These are phyloP conservation scores for Theobroma grandiflorum DNA, from an alignment of 441 rosid species.

Conservation along the genomic window DNA sequence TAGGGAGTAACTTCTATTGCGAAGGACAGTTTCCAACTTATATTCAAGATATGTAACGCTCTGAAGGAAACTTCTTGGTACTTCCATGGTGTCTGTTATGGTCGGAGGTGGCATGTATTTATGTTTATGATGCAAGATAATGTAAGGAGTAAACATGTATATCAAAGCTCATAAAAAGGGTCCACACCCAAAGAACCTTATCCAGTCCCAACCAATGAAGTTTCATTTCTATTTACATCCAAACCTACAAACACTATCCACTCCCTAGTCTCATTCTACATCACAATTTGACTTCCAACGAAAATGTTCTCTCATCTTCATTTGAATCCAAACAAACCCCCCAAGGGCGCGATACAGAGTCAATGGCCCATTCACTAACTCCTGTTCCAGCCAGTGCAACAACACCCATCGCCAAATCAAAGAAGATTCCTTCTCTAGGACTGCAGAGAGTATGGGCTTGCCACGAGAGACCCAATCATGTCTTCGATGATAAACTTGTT, in stretches of 20 bases:
- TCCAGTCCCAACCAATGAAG: conserved; percentile 47
- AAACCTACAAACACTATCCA: conserved; percentile 39
- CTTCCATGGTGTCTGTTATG: no score
- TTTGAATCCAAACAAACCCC: conserved; percentile 20
- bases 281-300: conserved; percentile 1
- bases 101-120: no score
- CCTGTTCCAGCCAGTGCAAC: conserved; percentile 37
- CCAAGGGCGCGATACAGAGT: not conserved
- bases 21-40: no score
- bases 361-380: conserved; percentile 60
- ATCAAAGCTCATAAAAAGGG: not conserved
- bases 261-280: not conserved
- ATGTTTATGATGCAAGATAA: not conserved
- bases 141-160: not conserved
- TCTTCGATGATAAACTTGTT: conserved; percentile 18
- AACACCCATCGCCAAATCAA: conserved; percentile 29
- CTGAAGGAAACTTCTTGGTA: no score
- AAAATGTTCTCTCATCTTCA: not conserved
- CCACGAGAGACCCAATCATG: not conserved
- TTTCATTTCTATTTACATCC: conserved; percentile 18
- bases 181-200: conserved; percentile 43
- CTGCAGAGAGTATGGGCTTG: conserved; percentile 27
- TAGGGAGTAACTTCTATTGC: no score
- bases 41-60: no score
- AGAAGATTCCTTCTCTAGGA: conserved; percentile 25